phyloP scores from a whole-genome alignment of 2,329 filamentous ascomycete genomes.

The Calonectria fujianensis region DNA sequence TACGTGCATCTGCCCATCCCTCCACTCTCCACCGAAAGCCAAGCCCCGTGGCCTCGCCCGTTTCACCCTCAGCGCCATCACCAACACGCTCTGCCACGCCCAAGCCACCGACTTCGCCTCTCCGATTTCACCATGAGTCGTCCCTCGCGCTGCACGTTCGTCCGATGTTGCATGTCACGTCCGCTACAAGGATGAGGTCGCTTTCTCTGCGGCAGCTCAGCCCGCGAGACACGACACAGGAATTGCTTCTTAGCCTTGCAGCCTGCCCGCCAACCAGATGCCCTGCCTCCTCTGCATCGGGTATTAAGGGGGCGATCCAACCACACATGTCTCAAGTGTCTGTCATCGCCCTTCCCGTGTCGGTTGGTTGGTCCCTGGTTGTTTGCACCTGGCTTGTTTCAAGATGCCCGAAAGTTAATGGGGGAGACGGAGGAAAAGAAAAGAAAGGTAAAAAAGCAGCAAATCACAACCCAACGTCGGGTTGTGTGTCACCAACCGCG shows the following conservation, averaged over 20 bases:
- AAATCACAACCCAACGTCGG: slow-evolving; percentile 2
- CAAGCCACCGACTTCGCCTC: background rate
- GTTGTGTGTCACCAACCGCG: slow-evolving; percentile 5
- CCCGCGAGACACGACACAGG: background rate
- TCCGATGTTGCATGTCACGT: slow-evolving; percentile 23
- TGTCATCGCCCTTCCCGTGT: slow-evolving; percentile 1
- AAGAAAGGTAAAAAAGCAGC: background rate
- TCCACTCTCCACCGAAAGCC: slow-evolving; percentile 19
- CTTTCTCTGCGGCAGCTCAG: background rate
- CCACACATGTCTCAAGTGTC: slow-evolving; percentile 16
- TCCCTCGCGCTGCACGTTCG: slow-evolving; percentile 1
- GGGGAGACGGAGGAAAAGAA: background rate
- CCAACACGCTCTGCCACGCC: slow-evolving; percentile 2
- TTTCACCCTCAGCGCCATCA: slow-evolving; percentile 23
- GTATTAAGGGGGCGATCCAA: slow-evolving; percentile 26
- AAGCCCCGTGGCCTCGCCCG: background rate
- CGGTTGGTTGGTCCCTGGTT: background rate
- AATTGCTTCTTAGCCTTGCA: slow-evolving; percentile 19
- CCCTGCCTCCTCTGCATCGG: slow-evolving; percentile 1
- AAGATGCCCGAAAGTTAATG: background rate
- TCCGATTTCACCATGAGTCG: background rate
- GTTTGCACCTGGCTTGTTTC: slow-evolving; percentile 21
- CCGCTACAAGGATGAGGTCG: background rate
- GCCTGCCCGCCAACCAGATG: slow-evolving; percentile 6
- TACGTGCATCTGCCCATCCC: background rate